Evolutionary conservation across 1,139 yeast genomes (phyloP).

Genomic region (Eremothecium sinecaudum): DNA sequence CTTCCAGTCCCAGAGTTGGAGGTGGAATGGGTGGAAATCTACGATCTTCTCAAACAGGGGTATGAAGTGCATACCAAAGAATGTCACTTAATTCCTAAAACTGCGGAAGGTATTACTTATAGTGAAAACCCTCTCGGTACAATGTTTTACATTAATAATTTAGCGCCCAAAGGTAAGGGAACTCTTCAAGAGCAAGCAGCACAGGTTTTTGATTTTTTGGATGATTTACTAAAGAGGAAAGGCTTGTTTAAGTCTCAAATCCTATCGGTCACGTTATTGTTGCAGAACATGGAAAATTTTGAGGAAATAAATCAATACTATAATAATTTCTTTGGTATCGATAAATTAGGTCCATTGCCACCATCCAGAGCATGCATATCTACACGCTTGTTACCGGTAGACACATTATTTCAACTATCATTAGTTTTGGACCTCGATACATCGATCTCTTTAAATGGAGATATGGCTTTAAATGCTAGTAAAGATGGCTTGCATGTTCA

Average conservation of each 20-base stretch:
- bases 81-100: background rate
- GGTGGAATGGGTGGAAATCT: conserved; percentile 39
- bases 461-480: conserved; percentile 15
- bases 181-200: conserved; percentile 38
- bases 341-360: conserved; percentile 44
- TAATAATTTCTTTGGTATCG: conserved; percentile 38
- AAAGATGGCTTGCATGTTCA: conserved; percentile 78
- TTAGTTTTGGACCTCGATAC: conserved; percentile 36
- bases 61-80: background rate
- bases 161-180: conserved; percentile 30
- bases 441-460: conserved; percentile 9
- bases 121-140: conserved; percentile 24
- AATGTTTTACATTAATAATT: conserved; percentile 44
- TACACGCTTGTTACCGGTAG: conserved; percentile 37
- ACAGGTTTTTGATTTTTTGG: conserved; percentile 42
- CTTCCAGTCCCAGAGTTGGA: conserved; percentile 41
- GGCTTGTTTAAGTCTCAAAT: conserved; percentile 30
- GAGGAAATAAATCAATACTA: conserved; percentile 52
- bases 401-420: conserved; percentile 45
- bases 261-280: conserved; percentile 48
- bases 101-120: background rate
- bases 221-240: conserved; percentile 28
- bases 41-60: background rate
- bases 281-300: conserved; percentile 59
- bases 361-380: conserved; percentile 86